Evolutionary conservation across 257 asterid species (phyloP), one percentile per base, ranked within the genome.

Genomic region (Lithospermum erythrorhizon): DNA sequence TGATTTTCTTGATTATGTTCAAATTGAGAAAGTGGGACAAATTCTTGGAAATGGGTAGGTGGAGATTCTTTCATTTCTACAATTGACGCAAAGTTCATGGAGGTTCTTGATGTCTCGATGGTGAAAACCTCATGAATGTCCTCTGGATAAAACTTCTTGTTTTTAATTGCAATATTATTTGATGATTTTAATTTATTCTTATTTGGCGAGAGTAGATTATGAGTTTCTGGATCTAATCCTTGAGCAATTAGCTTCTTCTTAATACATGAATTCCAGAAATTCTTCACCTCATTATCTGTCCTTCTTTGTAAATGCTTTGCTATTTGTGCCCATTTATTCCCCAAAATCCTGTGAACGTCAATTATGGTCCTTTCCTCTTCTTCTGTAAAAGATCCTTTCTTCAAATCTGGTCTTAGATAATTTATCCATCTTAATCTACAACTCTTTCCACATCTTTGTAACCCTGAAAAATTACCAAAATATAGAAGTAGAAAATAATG

Each of bases 261-360:
- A 45, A 91, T 77, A 79, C 87, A 83, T 13, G 98, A 91, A 59
- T 91, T 91, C 98, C 98, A 91, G 67, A 85, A 91, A 62, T 91
- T 91, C 82, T 91, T 91, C 9, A 91, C 95, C 57, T 88, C 98
- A 51, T 91, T 91, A 66, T 91, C 98, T 0, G 98, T 91, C 60
- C 98, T 75, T 0, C 98, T 96, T 2, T 96, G 98, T 56, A 91
- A 70, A 62, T 91, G 98, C 61, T 88, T 91, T 1, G 98, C 98
- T 45, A 91, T 91, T 19, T 91, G 98, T 51, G 98, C 95, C 98
- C 98, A 91, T 63, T 95, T 62, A 75, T 91, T 91, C 13, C 96
- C 98, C 24, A 91, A 61, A 10, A 87, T 87, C 53, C 94, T 72
- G 67, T 91, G 98, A 5, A 91, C 91, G 61, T 86, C 95, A 17